Base-by-base conservation (phyloP, 331 rosid species). In the Phaseolus coccineus region DNA sequence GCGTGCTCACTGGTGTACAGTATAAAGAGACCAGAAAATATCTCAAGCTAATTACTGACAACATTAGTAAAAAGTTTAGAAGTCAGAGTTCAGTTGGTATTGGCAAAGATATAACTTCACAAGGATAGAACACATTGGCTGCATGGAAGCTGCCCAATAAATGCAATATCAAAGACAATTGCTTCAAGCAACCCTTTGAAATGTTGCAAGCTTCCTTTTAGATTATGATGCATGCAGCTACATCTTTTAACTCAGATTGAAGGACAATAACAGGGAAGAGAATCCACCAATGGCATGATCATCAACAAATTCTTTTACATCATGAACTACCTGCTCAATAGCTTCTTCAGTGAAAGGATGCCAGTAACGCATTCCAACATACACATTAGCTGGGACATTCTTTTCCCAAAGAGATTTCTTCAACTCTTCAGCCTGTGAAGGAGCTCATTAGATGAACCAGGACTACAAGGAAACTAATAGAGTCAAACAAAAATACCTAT, bases 291-390 rank as follows among this genome's bases (percentile, higher is more conserved):
- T 61, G 28, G 52, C 68, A 79, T 37, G 68, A 67, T 63, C 67
- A 47, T 63, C 50, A 76, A 52, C 28, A 82, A 82, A 82, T 19
- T 63, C 19, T 56, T 72, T 46, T 35, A 58, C 40, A 15, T 52
- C 3, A 6, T 44, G 69, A 48, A 57, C 61, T 73, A 90, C 96
- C 94, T 88, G 86, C 74, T 93, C 91, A 68, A 93, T 93, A 42
- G 97, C 96, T 84, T 93, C 97, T 83, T 93, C 97, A 19, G 97
- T 93, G 82, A 91, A 93, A 27, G 97, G 97, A 84, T 93, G 97
- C 97, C 97, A 93, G 82, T 93, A 93, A 6, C 97, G 91, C 97
- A 93, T 93, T 71, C 97, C 97, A 24, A 91, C 97, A 66, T 91
- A 93, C 76, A 93, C 97, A 70, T 93, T 81, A 15, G 97, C 96